phyloP scores from a whole-genome alignment of 2,329 filamentous ascomycete species.

The Stachybotrys elegans region DNA sequence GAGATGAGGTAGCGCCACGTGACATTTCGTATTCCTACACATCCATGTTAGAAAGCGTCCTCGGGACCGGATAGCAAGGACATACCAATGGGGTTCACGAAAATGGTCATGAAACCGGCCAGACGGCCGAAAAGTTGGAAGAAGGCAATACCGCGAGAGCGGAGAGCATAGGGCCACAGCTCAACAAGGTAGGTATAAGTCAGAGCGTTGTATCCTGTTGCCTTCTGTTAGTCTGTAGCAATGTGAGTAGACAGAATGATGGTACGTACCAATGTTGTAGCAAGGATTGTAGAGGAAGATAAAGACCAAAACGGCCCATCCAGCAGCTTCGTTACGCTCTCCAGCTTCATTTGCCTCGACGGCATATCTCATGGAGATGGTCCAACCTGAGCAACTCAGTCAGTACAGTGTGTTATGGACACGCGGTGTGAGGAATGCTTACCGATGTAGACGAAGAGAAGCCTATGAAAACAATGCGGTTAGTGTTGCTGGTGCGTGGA shows the following conservation, averaged over 20 bases:
- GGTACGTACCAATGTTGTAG: slow-evolving; percentile 38
- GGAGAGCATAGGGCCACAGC: slow-evolving; percentile 50
- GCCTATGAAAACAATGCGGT: slow-evolving; percentile 25
- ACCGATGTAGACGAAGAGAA: slow-evolving; percentile 43
- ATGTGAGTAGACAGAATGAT: slow-evolving; percentile 2
- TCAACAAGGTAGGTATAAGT: slow-evolving; percentile 57
- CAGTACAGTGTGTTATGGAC: no score
- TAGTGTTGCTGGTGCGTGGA: not conserved
- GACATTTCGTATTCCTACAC: not conserved
- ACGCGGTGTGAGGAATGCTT: no score
- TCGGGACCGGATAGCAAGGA: slow-evolving; percentile 4
- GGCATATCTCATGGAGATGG: slow-evolving; percentile 37
- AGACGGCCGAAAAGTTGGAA: slow-evolving; percentile 38
- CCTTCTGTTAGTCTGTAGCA: no score
- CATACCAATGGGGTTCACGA: slow-evolving; percentile 17
- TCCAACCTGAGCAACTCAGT: slow-evolving; percentile 32
- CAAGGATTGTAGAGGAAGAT: slow-evolving; percentile 49
- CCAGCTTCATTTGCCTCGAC: slow-evolving; percentile 19
- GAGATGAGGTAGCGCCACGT: slow-evolving; percentile 15
- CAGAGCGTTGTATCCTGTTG: slow-evolving; percentile 55
- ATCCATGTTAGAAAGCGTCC: no score
- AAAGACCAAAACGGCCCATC: slow-evolving; percentile 44
- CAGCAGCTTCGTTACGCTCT: slow-evolving; percentile 24
- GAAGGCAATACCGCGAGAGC: slow-evolving; percentile 46
- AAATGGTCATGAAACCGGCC: slow-evolving; percentile 14